phyloP scores from a whole-genome alignment of 2,329 filamentous ascomycete species.

The Aspergillus luchuensis region DNA sequence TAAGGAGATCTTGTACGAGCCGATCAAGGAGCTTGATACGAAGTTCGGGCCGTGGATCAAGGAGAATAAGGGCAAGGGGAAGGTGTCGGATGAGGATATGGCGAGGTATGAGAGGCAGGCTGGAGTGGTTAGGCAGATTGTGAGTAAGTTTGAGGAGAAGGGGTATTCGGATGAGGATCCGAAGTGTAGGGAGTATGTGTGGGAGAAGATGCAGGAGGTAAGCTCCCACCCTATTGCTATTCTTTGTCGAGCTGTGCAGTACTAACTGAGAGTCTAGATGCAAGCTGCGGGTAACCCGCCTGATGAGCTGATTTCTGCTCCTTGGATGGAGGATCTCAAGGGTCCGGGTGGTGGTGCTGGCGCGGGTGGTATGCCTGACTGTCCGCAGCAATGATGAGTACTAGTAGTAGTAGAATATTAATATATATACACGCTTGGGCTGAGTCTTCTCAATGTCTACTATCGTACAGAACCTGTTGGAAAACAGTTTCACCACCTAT shows the following conservation, averaged over 20 bases:
- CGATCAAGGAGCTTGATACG: conserved; percentile 93
- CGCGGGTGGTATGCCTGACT: conserved; percentile 59
- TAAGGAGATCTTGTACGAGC: conserved; percentile 97
- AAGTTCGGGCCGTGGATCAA: conserved; percentile 91
- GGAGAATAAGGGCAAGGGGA: conserved; percentile 66
- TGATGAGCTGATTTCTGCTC: conserved; percentile 70
- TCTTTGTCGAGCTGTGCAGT: too few species aligned
- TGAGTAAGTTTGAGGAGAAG: conserved; percentile 79
- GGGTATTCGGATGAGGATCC: conserved; percentile 81
- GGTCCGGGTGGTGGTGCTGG: conserved; percentile 67
- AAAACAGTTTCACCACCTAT: too few species aligned
- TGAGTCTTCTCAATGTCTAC: too few species aligned
- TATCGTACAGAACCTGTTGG: too few species aligned
- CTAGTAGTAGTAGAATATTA: too few species aligned
- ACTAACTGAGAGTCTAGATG: conserved; percentile 67
- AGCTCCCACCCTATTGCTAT: conserved; percentile 28
- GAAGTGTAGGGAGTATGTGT: conserved; percentile 84
- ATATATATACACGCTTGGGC: too few species aligned
- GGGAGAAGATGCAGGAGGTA: conserved; percentile 97
- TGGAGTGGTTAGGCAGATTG: conserved; percentile 78
- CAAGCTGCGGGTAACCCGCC: conserved; percentile 92
- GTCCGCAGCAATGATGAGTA: conserved; percentile 58
- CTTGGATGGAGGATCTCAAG: conserved; percentile 71
- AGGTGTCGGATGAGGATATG: conserved; percentile 68
- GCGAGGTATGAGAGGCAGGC: conserved; percentile 81